A percentile compares a stretch with the other conserved stretches of the same genome.
Conservation (phyloP, 768 basidiomycete genomes). For the Kwoniella newhampshirensis region DNA sequence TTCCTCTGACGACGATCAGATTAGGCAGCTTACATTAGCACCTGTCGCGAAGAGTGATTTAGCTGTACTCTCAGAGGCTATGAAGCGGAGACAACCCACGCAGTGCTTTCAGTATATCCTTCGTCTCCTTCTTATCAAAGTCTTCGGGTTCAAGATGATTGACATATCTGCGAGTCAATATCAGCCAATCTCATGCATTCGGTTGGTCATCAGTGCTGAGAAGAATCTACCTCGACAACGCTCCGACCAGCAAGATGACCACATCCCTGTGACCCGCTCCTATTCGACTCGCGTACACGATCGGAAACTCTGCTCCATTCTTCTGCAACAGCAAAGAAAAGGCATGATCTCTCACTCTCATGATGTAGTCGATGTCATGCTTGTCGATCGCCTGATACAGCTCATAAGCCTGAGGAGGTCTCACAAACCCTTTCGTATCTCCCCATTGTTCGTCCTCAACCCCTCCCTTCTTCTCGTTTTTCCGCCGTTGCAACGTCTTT, state of each 20-base stretch:
- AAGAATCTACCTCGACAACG: slow-evolving; percentile 66
- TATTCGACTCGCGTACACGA: slow-evolving; percentile 76
- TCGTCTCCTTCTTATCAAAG: slow-evolving; percentile 65
- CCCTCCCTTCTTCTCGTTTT: not conserved
- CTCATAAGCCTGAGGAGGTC: slow-evolving; percentile 61
- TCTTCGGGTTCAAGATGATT: slow-evolving; percentile 84
- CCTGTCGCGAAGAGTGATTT: slow-evolving; percentile 18
- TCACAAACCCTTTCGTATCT: slow-evolving; percentile 29
- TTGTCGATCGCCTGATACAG: slow-evolving; percentile 80
- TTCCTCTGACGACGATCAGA: too few species aligned
- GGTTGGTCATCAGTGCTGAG: not conserved
- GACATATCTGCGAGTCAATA: slow-evolving; percentile 59
- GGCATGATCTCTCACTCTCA: slow-evolving; percentile 47
- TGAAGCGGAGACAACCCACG: too few species aligned
- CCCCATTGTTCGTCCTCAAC: slow-evolving; percentile 3
- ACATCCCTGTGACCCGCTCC: slow-evolving; percentile 62
- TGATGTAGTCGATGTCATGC: slow-evolving; percentile 67
- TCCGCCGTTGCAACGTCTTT: not conserved
- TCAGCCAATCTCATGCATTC: not conserved
- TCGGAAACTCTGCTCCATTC: slow-evolving; percentile 79
- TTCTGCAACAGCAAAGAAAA: slow-evolving; percentile 72
- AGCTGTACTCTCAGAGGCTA: too few species aligned
- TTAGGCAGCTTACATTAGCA: slow-evolving; percentile 40
- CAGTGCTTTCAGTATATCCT: slow-evolving; percentile 71
- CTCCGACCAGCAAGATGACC: slow-evolving; percentile 81